phyloP scores from a whole-genome alignment of 176 grass and related monocot species.

The Stipa capillata region DNA sequence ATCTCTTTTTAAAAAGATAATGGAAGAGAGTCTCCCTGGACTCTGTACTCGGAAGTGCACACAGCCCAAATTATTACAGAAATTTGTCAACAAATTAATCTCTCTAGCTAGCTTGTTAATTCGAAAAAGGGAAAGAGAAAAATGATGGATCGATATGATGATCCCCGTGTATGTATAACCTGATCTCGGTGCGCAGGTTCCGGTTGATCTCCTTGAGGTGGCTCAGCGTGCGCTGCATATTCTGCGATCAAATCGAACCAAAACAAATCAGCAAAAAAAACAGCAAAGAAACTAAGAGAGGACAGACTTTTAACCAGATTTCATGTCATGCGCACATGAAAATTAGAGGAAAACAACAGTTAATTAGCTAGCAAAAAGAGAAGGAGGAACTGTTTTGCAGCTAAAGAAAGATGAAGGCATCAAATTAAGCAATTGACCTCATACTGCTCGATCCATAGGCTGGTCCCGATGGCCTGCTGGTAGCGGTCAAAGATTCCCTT shows the following conservation, averaged over 20 bases:
- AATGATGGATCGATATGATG: no score
- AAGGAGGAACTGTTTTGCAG: not conserved
- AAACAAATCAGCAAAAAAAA: not conserved
- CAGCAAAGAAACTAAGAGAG: not conserved
- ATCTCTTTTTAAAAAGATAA: not conserved
- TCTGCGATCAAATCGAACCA: slow-evolving; percentile 23
- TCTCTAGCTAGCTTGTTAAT: not conserved
- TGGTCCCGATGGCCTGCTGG: slow-evolving; percentile 48
- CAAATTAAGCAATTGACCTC: slow-evolving; percentile 19
- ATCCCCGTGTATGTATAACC: slow-evolving; percentile 68
- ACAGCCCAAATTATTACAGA: no score
- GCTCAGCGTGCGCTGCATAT: slow-evolving; percentile 84
- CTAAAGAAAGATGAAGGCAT: not conserved
- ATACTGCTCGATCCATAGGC: slow-evolving; percentile 78
- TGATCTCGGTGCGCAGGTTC: slow-evolving; percentile 83
- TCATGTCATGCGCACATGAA: not conserved
- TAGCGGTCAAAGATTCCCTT: slow-evolving; percentile 75
- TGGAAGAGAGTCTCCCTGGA: not conserved
- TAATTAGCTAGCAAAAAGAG: not conserved
- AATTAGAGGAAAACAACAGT: not conserved
- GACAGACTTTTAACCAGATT: not conserved
- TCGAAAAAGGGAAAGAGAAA: not conserved
- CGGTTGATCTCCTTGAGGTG: slow-evolving; percentile 94
- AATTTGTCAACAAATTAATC: no score
- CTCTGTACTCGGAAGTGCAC: no score